phyloP scores from a whole-genome alignment of 805 yeast genomes.

The Lachancea sp. region DNA sequence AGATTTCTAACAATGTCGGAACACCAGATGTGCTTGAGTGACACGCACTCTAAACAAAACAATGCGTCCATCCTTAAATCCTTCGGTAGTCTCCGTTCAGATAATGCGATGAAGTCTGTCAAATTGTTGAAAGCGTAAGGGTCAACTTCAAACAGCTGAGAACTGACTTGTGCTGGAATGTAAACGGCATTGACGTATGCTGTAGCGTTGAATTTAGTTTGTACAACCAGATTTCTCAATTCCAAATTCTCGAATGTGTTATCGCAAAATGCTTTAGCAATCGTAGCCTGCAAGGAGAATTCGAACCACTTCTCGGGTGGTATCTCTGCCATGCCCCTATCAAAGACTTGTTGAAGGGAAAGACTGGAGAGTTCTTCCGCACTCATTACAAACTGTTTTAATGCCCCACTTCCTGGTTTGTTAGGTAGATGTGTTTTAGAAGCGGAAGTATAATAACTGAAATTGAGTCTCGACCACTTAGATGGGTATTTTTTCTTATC shows the following conservation, averaged over 20 bases:
- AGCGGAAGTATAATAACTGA: slow-evolving; percentile 43
- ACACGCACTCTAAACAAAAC: slow-evolving; percentile 61
- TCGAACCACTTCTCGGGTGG: slow-evolving; percentile 62
- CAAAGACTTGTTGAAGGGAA: slow-evolving; percentile 56
- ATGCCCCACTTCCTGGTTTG: slow-evolving; percentile 17
- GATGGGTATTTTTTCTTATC: slow-evolving; percentile 43
- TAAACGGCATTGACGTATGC: slow-evolving; percentile 56
- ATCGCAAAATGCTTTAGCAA: slow-evolving; percentile 67
- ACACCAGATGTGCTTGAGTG: slow-evolving; percentile 63
- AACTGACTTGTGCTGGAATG: slow-evolving; percentile 51
- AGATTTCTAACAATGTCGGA: slow-evolving; percentile 69
- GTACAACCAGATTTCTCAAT: slow-evolving; percentile 52
- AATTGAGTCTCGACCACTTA: slow-evolving; percentile 51
- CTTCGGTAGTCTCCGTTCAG: slow-evolving; percentile 46
- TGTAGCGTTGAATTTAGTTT: slow-evolving; percentile 59
- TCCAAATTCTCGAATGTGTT: slow-evolving; percentile 46
- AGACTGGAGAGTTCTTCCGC: slow-evolving; percentile 51
- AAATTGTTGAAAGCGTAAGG: slow-evolving; percentile 63
- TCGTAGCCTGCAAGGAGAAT: slow-evolving; percentile 53
- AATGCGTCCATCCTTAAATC: slow-evolving; percentile 55
- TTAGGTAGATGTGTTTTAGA: slow-evolving; percentile 9
- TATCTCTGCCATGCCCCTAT: slow-evolving; percentile 47
- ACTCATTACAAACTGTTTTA: slow-evolving; percentile 45
- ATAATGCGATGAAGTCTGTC: slow-evolving; percentile 64
- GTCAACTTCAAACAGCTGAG: slow-evolving; percentile 64